Evolutionary conservation across 208 protist species (phyloP).

Genomic region (Crithidia thermophila): DNA sequence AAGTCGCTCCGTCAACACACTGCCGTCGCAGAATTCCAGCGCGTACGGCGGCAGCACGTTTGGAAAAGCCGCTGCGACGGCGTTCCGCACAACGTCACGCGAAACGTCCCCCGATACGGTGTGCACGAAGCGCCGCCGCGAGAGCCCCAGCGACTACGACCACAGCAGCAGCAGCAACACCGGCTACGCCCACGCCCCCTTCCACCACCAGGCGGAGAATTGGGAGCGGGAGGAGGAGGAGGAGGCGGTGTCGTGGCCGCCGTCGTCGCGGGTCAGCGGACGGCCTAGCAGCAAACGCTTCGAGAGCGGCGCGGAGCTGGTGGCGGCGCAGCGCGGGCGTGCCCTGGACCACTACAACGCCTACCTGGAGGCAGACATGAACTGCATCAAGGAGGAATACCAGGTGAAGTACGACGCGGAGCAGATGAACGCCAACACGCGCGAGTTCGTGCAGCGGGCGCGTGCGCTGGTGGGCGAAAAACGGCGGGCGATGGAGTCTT

Average conservation of each 20-base stretch:
- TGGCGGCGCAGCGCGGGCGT: conserved; percentile 31
- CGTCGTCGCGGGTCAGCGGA: conserved; percentile 7
- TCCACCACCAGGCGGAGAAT: no score
- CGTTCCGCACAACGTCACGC: no score
- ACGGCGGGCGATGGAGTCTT: conserved; percentile 40
- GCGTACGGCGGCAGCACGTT: no score
- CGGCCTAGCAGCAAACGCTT: conserved; percentile 25
- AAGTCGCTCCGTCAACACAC: conserved; percentile 30
- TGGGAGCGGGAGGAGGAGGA: no score
- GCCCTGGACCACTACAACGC: conserved; percentile 44
- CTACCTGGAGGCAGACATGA: conserved; percentile 59
- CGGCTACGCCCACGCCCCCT: no score
- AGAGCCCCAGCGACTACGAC: conserved; percentile 1
- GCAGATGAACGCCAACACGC: conserved; percentile 30
- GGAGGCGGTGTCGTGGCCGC: not conserved
- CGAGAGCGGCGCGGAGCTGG: conserved; percentile 24
- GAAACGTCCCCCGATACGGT: conserved; percentile 30
- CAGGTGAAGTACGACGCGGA: conserved; percentile 65
- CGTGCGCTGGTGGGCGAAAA: conserved; percentile 34
- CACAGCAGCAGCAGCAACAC: no score
- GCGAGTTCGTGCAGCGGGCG: conserved; percentile 42
- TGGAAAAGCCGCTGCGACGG: not conserved
- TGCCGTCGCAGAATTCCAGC: not conserved
- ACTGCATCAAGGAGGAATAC: conserved; percentile 63
- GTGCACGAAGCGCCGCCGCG: conserved; percentile 26